Percentiles rank a stretch among this genome's conserved stretches.
These are phyloP conservation scores for Brachypodium distachyon DNA, from an alignment of 202 grass and related monocot species.

Conservation along the genomic window DNA sequence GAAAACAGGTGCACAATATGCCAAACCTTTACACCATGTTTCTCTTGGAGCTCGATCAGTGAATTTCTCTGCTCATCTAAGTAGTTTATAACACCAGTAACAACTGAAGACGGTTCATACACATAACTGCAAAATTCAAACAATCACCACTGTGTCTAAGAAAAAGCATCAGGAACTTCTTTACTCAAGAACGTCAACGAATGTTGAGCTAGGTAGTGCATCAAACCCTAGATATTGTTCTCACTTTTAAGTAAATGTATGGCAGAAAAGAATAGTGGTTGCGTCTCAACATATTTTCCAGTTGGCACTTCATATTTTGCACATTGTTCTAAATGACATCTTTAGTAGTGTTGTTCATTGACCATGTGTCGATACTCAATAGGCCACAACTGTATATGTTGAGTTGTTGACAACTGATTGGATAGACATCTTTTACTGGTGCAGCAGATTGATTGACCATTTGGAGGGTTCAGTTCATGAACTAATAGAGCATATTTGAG, in stretches of 20 bases:
- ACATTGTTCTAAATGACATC: neutral
- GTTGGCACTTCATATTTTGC: neutral
- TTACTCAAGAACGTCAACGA: neutral
- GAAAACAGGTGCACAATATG: slow-evolving; percentile 6
- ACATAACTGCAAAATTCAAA: slow-evolving; percentile 62
- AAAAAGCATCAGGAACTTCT: neutral
- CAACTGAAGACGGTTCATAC: slow-evolving; percentile 82
- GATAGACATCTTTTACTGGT: neutral
- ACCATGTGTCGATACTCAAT: neutral
- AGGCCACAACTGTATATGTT: neutral
- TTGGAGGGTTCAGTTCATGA: neutral
- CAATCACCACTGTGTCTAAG: neutral
- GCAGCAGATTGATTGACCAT: neutral
- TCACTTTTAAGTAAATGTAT: neutral
- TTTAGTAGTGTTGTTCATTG: neutral
- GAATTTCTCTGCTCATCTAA: slow-evolving; percentile 85
- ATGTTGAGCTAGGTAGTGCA: neutral
- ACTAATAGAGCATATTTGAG: slow-evolving; percentile 16
- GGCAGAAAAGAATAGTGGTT: neutral
- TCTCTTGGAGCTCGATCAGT: slow-evolving; percentile 81
- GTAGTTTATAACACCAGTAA: slow-evolving; percentile 72
- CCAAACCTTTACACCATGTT: slow-evolving; percentile 66
- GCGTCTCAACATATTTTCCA: neutral
- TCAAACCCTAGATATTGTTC: neutral
- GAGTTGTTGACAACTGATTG: neutral